phyloP scores from a whole-genome alignment of 1,284 basidiomycete species.

The Apiotrichum veenhuisii region DNA sequence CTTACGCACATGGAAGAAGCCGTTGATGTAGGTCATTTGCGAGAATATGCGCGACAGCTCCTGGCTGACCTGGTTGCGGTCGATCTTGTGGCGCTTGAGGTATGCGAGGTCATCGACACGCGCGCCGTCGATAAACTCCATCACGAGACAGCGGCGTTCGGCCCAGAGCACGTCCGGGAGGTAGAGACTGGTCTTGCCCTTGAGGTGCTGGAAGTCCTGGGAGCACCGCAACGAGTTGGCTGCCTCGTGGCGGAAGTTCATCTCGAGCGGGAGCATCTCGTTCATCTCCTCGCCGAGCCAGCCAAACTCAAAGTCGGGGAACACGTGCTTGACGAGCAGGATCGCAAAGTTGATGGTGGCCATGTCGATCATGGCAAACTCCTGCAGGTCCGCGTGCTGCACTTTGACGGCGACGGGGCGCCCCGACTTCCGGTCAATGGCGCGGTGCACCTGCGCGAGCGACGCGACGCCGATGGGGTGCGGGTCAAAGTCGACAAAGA shows the following conservation, averaged over 20 bases:
- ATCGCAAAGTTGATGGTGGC: constrained; percentile 52
- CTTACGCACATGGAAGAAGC: constrained; percentile 57
- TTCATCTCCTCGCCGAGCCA: constrained; percentile 95
- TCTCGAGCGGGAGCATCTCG: constrained; percentile 86
- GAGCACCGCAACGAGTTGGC: constrained; percentile 70
- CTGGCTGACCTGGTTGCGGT: constrained; percentile 87
- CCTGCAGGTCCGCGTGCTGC: constrained; percentile 90
- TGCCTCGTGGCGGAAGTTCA: constrained; percentile 77
- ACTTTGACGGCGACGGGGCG: constrained; percentile 89
- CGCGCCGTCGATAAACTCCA: constrained; percentile 86
- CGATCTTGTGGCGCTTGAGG: constrained; percentile 77
- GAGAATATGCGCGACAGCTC: constrained; percentile 79
- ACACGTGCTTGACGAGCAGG: constrained; percentile 80
- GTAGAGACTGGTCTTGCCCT: constrained; percentile 73
- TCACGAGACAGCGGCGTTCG: constrained; percentile 80
- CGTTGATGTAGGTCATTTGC: constrained; percentile 95
- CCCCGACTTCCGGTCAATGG: constrained; percentile 66
- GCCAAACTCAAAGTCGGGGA: constrained; percentile 70
- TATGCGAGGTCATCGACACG: constrained; percentile 86
- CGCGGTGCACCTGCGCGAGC: constrained; percentile 92
- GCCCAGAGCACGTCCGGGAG: constrained; percentile 84
- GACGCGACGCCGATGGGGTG: constrained; percentile 91
- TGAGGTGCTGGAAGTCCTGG: constrained; percentile 64
- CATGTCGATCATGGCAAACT: constrained; percentile 84
- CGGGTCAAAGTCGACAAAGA: constrained; percentile 74